Base-by-base conservation (phyloP, 345 rosid genomes). In the Eucalyptus brandiana region DNA sequence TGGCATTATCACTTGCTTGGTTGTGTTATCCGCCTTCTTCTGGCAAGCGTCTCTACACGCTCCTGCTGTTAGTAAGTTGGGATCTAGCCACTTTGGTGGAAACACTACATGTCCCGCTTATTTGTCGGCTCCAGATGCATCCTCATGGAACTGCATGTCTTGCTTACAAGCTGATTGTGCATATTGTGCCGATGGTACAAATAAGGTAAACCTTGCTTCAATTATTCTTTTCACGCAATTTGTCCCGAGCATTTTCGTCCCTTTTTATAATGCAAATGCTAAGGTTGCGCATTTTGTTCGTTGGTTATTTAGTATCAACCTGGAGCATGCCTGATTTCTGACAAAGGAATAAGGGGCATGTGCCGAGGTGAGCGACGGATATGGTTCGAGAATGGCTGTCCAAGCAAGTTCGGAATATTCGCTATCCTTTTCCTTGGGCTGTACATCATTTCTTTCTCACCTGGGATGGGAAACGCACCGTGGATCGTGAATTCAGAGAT, bases 401-500 rank as follows among this genome's bases (percentile, higher is more conserved):
- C 99, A 3, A 96, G 96, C 94, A 95, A 89, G 87, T 89, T 96
- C 21, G 99, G 99, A 3, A 96, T 95, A 89, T 91, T 96, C 4
- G 97, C 99, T 0, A 94, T 96, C 17, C 72, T 96, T 51, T 90
- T 96, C 86, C 91, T 97, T 12, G 99, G 94, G 4, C 34, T 94
- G 30, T 97, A 97, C 92, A 97, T 96, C 67, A 86, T 97, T 23
- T 87, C 88, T 34, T 97, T 94, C 69, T 92, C 99, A 1, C 99
- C 99, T 3, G 97, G 99, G 24, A 96, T 96, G 97, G 99, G 99
- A 7, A 94, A 97, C 3, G 96, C 90, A 26, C 99, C 98, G 1
- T 95, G 98, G 99, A 94, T 96, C 30, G 94, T 96, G 9, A 97
- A 96, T 94, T 96, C 99, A 19, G 99, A 97, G 94, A 97, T 97